Conservation (phyloP, 2,329 filamentous ascomycete genomes). For the Tolypocladium amazonense region DNA sequence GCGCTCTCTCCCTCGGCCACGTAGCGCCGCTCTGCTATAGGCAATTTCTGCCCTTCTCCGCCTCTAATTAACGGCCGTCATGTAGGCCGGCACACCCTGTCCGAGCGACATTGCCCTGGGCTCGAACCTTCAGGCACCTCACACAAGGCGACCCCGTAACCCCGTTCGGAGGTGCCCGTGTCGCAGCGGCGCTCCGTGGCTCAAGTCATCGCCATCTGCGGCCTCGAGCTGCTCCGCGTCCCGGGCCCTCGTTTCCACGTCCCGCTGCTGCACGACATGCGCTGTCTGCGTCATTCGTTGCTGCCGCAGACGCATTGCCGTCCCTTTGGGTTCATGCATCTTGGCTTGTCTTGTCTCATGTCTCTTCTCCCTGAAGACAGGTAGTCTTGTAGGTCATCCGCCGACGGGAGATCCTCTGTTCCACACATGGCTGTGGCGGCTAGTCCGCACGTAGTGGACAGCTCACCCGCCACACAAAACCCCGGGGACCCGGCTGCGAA, state of each 20-base stretch:
- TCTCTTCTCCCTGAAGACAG: neutral
- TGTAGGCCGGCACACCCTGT: neutral
- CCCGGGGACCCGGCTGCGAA: neutral
- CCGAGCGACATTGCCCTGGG: neutral
- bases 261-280: neutral
- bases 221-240: neutral
- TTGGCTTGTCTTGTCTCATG: neutral
- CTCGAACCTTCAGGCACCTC: neutral
- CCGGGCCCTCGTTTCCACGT: neutral
- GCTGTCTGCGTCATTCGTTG: neutral
- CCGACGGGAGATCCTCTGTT: neutral
- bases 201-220: neutral
- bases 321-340: neutral
- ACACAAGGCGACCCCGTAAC: neutral
- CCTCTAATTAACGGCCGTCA: neutral
- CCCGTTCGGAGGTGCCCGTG: neutral
- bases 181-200: neutral
- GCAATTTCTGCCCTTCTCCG: neutral
- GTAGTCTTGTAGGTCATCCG: neutral
- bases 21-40: neutral
- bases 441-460: neutral
- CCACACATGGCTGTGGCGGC: neutral
- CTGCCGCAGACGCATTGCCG: neutral
- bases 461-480: neutral
- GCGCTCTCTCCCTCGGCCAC: neutral